Evolutionary conservation across 2,329 filamentous ascomycete genomes (phyloP), one percentile per base, ranked within the genome.

Genomic region (Byssoonygena ceratinophila): DNA sequence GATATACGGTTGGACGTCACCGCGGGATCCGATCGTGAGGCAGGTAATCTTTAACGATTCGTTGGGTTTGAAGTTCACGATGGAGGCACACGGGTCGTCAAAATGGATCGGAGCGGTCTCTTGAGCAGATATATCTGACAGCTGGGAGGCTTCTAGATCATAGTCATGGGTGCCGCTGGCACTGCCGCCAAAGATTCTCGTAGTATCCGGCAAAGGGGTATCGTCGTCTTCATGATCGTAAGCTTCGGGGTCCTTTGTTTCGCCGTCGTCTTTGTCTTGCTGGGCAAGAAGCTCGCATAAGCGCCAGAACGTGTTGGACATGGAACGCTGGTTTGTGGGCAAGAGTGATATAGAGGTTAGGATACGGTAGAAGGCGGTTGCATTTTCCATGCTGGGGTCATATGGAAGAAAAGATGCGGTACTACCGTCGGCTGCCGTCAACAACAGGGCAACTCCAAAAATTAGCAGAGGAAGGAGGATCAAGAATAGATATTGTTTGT

Each of bases 1-100:
- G 65, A 98, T 97, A 66, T 97, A 98, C 0, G 92, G 92, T 66
- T 98, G 92, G 3, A 98, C 91, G 65, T 98, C 92, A 22, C 92
- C 92, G 54, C 92, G 80, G 11, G 91, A 96, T 14, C 92, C 92
- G 57, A 98, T 98, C 0, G 92, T 98, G 34, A 98, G 74, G 65
- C 92, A 98, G 1, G 91, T 95, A 55, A 98, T 85, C 18, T 77
- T 83, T 65, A 98, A 73, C 1, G 90, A 75, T 59, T 87, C 77
- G 1, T 81, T 71, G 0, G 92, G 91, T 68, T 94, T 95, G 71
- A 96, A 94, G 59, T 92, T 88, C 57, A 95, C 77, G 54, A 95
- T 85, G 0, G 90, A 95, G 3, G 87, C 86, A 59, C 84, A 82
- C 7, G 87, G 83, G 61, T 97, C 91, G 63, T 97, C 92, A 59